Base-by-base conservation (phyloP, 208 protist species). In the Trypanosoma theileri region DNA sequence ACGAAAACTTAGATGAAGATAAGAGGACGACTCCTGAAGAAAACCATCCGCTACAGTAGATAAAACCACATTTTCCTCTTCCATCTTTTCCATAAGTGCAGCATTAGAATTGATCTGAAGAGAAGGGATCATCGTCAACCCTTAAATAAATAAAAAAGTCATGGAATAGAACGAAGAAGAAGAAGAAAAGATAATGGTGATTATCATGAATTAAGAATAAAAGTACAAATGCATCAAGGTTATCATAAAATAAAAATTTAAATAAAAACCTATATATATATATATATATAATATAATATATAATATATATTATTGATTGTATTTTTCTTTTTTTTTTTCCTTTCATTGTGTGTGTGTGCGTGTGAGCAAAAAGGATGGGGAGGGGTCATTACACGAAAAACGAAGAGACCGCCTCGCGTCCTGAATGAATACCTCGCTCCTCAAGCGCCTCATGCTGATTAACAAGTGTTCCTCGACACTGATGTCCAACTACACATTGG, bases 351-450 rank as follows among this genome's bases (percentile, higher is more conserved):
- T 10, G 24, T 26, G 24, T 9, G 24, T 16, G 9, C 19, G 28
- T 8, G 31, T 11, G 1, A 14, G 13, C 10, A 8, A 41, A 40
- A 26, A 40, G 17, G 31, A 14, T 21, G 24, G 24, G 19, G 31
- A 19, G 12, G 16, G 31, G n/a, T 10, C 9, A 10, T 71, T 82
- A 82, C 7, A 74, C 63, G 63, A 94, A 94, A 72, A 94, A 94
- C 9, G 88, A 94, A 28, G 88, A 94, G 10, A 88, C 85, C 7
- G 70, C 79, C 26, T 91, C 85, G 22, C 71, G 64, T n/a, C 75
- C 70, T 19, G 62, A 42, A 22, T 70, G 26, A 8, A 52, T 16
- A 13, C 51, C 53, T 21, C 48, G 57, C 17, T 73, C 65, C 44
- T 44, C 52, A 42, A 73, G 9, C 21, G 14, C 48, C n/a, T 70